A percentile compares a stretch with the other conserved stretches of the same genome.
Conservation (phyloP, 2,329 filamentous ascomycete genomes). For the Apiospora rasikravindrae region DNA sequence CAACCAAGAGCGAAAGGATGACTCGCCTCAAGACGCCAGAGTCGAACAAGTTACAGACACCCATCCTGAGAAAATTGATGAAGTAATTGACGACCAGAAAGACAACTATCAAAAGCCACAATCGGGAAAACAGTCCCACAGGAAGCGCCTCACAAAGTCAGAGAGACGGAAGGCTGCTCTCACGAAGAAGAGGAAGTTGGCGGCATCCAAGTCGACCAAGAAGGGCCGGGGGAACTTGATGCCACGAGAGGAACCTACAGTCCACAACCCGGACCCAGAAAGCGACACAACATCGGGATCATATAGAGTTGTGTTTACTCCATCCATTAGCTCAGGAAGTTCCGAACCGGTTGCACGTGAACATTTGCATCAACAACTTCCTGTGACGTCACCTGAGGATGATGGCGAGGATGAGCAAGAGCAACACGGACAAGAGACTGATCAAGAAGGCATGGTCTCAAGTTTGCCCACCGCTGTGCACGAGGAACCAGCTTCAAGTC, state of each 20-base stretch:
- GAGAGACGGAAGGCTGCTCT: not conserved
- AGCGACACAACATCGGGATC: not conserved
- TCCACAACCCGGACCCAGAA: not conserved
- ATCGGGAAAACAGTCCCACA: not conserved
- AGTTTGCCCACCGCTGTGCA: too few species aligned
- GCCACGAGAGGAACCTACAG: not conserved
- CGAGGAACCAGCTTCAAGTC: too few species aligned
- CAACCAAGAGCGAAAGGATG: not conserved
- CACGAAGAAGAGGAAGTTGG: not conserved
- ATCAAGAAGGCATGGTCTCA: not conserved
- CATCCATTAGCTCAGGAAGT: not conserved
- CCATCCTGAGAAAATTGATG: not conserved
- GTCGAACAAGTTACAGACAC: not conserved
- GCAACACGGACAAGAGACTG: not conserved
- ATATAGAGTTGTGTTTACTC: not conserved
- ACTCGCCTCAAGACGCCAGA: not conserved
- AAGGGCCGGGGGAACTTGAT: not conserved
- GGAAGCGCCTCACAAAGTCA: not conserved
- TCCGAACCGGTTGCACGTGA: not conserved
- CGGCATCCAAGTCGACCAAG: not conserved
- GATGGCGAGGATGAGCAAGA: not conserved
- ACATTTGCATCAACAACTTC: not conserved
- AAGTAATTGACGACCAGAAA: not conserved
- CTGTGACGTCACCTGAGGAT: not conserved
- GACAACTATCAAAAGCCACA: not conserved